Conservation (phyloP, 228 moss, liverwort and hornwort species). For the Sphagnum fallax region DNA sequence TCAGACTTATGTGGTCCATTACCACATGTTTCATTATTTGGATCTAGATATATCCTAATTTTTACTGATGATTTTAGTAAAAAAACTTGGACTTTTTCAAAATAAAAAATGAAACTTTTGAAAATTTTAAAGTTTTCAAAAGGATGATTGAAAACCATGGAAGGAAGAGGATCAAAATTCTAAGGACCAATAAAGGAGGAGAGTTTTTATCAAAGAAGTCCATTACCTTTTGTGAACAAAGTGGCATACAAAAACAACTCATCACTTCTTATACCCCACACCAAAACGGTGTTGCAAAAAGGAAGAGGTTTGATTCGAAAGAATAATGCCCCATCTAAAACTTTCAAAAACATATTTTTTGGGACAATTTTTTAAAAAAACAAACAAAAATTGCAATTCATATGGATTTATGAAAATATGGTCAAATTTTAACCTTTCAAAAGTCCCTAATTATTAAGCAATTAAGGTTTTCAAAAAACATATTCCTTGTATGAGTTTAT, state of each 20-base stretch:
- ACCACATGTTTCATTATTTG: too few relatives aligned
- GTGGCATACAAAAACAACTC: not conserved
- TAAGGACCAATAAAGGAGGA: not conserved
- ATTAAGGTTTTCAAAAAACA: not conserved
- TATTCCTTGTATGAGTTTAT: not conserved
- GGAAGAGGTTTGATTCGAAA: not conserved
- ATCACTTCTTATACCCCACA: not conserved
- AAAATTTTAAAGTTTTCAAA: too few relatives aligned
- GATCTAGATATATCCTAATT: too few relatives aligned
- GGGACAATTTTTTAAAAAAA: not conserved
- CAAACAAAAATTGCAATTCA: not conserved
- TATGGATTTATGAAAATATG: not conserved
- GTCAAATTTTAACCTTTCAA: too few relatives aligned
- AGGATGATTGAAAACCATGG: too few relatives aligned
- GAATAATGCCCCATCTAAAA: too few relatives aligned
- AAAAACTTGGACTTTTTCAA: too few relatives aligned
- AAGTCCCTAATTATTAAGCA: not conserved
- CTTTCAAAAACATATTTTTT: not conserved
- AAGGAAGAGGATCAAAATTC: not conserved
- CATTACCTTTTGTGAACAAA: not conserved
- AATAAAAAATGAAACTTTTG: too few relatives aligned
- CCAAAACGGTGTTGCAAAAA: not conserved
- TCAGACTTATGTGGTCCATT: too few relatives aligned
- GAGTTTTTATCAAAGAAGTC: not conserved
- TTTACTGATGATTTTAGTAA: too few relatives aligned